phyloP scores from a whole-genome alignment of 2,329 filamentous ascomycete genomes.

The Cytospora mali region DNA sequence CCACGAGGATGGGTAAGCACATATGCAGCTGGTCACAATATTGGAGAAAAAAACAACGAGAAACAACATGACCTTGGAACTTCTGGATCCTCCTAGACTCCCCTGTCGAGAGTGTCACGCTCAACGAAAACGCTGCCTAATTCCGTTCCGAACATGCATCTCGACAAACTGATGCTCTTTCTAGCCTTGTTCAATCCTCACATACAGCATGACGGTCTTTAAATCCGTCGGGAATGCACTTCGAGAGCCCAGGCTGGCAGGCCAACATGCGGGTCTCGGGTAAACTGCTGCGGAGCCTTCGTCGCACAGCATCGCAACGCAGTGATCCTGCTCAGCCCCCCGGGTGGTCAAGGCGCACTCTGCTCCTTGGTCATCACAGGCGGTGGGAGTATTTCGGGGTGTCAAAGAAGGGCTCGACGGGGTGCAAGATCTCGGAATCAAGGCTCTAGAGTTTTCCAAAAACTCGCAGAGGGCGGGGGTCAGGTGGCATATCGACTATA shows the following conservation, averaged over 20 bases:
- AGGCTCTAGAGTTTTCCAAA: background rate
- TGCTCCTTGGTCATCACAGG: background rate
- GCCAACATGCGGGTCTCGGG: constrained; percentile 7
- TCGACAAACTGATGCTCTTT: too few species aligned
- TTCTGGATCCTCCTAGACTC: too few species aligned
- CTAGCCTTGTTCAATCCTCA: too few species aligned
- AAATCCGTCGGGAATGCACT: too few species aligned
- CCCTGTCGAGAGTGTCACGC: too few species aligned
- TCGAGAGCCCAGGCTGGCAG: too few species aligned
- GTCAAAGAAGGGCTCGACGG: background rate
- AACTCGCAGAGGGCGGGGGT: background rate
- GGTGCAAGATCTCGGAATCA: background rate
- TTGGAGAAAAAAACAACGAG: constrained; percentile 4
- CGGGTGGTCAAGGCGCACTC: background rate
- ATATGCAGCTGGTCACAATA: background rate
- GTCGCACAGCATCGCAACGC: background rate
- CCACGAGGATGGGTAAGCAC: background rate
- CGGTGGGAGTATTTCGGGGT: background rate
- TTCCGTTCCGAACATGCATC: background rate
- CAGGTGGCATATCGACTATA: background rate
- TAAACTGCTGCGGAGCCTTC: constrained; percentile 1
- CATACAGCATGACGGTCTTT: too few species aligned
- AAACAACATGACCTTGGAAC: too few species aligned
- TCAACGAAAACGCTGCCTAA: background rate
- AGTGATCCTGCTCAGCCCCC: too few species aligned